phyloP scores from a whole-genome alignment of 2,329 filamentous ascomycete species.

The Colletotrichum karsti region DNA sequence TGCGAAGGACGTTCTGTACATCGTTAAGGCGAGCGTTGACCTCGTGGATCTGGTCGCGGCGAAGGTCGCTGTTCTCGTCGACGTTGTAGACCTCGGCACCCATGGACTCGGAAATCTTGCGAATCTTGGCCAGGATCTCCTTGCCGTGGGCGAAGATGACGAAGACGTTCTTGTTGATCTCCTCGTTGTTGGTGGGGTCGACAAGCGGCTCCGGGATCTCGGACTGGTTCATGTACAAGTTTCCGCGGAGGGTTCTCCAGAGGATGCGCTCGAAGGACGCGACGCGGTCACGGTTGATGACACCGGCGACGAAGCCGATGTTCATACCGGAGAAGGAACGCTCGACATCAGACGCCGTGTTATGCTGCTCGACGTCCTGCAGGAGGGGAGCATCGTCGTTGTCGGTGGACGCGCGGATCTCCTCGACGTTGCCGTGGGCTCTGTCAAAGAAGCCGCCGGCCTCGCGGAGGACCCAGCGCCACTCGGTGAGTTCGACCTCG shows the following conservation, averaged over 20 bases:
- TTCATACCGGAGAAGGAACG: slow-evolving; percentile 97
- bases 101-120: slow-evolving; percentile 98
- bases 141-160: slow-evolving; percentile 99
- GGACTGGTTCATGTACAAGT: slow-evolving; percentile 99
- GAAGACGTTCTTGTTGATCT: slow-evolving; percentile 96
- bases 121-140: slow-evolving; percentile 97
- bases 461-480: slow-evolving; percentile 97
- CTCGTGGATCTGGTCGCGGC: slow-evolving; percentile 95
- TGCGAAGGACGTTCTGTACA: slow-evolving; percentile 89
- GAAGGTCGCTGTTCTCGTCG: slow-evolving; percentile 95
- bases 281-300: slow-evolving; percentile 92
- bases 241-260: slow-evolving; percentile 96
- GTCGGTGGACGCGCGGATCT: slow-evolving; percentile 90
- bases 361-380: slow-evolving; percentile 89
- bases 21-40: slow-evolving; percentile 94
- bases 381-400: slow-evolving; percentile 94
- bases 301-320: slow-evolving; percentile 97
- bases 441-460: slow-evolving; percentile 97
- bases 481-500: slow-evolving; percentile 95
- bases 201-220: slow-evolving; percentile 95
- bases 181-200: slow-evolving; percentile 91
- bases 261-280: slow-evolving; percentile 96
- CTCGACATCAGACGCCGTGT: slow-evolving; percentile 72
- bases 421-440: slow-evolving; percentile 94
- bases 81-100: slow-evolving; percentile 96